Base-by-base conservation (phyloP, 2,329 filamentous ascomycete genomes). In the Penicillium sp. region DNA sequence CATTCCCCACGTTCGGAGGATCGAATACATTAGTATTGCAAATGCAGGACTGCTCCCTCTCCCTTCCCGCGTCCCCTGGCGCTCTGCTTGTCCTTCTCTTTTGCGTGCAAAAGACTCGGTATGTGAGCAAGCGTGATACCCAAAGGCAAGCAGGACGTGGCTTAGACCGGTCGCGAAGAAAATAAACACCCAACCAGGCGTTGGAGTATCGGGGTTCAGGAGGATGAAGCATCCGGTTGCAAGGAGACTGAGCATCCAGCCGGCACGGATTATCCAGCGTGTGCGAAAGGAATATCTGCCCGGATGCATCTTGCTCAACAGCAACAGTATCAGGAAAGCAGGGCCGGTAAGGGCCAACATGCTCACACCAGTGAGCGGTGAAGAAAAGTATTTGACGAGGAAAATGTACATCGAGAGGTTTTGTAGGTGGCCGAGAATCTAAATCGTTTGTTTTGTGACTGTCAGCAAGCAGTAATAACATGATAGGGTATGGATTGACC, bases 401-500 rank as follows among this genome's bases (percentile, higher is more conserved):
- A 76, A 73, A 49, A 78, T 74, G 62, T 80, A 82, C 52, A 83
- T 69, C 0, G 77, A 71, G 51, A 78, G 68, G 61, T 81, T 81
- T 65, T 82, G 81, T 4, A 83, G 63, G 26, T 75, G 75, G 7
- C 73, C 73, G 50, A 78, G 79, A 19, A 82, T 66, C 80, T 82
- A 56, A 0, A 51, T 21, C 9, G 9, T 26, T 9, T 35, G 15
- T 26, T 26, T 26, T 26, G 26, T 26, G 53, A 38, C 48, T 11
- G 19, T 58, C 48, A 38, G 50, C 29, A 54, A 35, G 8, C 17
- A 23, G 11, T 5, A 19, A n/a, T 2, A 5, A 30, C 7, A n/a
- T 13, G 11, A 5, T 3, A 31, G 44, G 1, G 46, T 15, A 19
- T 17, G 19, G 50, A 8, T 3, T 46, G 7, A 73, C 78, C 69